phyloP scores from a whole-genome alignment of 805 yeast genomes.

The Candida chilensis region DNA sequence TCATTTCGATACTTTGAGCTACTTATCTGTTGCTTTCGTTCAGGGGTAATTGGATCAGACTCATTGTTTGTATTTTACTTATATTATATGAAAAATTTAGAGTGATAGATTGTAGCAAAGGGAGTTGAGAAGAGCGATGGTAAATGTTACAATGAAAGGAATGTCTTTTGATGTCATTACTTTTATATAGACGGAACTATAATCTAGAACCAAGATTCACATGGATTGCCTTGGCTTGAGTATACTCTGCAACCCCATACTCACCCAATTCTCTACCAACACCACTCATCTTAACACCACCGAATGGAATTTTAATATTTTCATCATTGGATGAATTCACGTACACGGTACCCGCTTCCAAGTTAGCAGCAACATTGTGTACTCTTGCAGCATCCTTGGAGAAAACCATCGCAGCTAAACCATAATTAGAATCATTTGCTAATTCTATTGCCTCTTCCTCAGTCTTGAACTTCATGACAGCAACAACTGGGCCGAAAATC shows the following conservation, averaged over 20 bases:
- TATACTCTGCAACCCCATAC: slow-evolving; percentile 60
- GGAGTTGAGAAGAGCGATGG: too few relatives aligned
- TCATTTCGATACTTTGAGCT: too few relatives aligned
- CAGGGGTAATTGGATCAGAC: too few relatives aligned
- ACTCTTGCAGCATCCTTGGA: slow-evolving; percentile 59
- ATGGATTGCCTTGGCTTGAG: slow-evolving; percentile 66
- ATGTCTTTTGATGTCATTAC: too few relatives aligned
- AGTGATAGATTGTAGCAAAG: too few relatives aligned
- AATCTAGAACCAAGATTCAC: slow-evolving; percentile 33
- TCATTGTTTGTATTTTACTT: too few relatives aligned
- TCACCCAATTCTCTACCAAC: slow-evolving; percentile 77
- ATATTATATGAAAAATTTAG: too few relatives aligned
- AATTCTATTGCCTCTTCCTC: slow-evolving; percentile 59
- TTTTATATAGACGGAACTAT: too few relatives aligned
- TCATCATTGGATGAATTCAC: slow-evolving; percentile 62
- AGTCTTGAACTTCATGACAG: slow-evolving; percentile 52
- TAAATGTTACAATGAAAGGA: too few relatives aligned
- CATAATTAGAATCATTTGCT: slow-evolving; percentile 71
- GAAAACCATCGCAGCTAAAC: slow-evolving; percentile 78
- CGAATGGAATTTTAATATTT: slow-evolving; percentile 63
- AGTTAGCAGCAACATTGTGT: slow-evolving; percentile 48
- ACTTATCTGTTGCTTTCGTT: too few relatives aligned
- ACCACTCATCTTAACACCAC: slow-evolving; percentile 75
- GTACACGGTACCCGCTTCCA: slow-evolving; percentile 65
- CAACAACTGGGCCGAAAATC: slow-evolving; percentile 83